Conservation (phyloP, 495 filamentous ascomycete genomes). For the Aspergillus indologenus region DNA sequence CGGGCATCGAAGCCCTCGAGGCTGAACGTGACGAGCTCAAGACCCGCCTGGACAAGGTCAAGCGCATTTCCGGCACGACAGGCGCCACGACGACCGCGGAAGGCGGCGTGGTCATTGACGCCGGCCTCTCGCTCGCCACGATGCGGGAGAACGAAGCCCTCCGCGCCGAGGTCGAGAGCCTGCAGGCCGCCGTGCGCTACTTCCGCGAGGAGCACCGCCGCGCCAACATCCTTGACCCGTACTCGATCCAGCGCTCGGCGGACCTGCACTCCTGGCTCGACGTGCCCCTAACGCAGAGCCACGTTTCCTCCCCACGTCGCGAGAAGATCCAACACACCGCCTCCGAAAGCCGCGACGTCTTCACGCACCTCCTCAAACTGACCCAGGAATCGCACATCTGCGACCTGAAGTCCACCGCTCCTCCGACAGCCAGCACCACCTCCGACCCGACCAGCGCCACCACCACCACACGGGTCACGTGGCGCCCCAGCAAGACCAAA, state of each 20-base stretch:
- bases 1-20: conserved; percentile 52
- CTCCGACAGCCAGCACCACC: conserved; percentile 15
- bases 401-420: conserved; percentile 49
- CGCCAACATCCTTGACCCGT: conserved; percentile 58
- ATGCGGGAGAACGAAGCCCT: conserved; percentile 73
- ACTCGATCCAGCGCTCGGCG: conserved; percentile 52
- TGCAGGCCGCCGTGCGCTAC: conserved; percentile 75
- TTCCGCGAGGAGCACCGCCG: conserved; percentile 75
- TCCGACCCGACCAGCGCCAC: conserved; percentile 25
- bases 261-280: conserved; percentile 58
- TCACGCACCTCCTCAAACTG: conserved; percentile 68
- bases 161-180: conserved; percentile 62
- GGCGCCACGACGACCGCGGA: conserved; percentile 38
- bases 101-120: conserved; percentile 44
- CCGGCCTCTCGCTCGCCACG: conserved; percentile 48
- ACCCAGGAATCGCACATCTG: conserved; percentile 57
- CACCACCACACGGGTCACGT: conserved; percentile 50
- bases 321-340: conserved; percentile 58
- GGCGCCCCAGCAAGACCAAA: conserved; percentile 58
- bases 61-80: conserved; percentile 47
- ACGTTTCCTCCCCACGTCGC: conserved; percentile 41
- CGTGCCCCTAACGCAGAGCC: conserved; percentile 54
- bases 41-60: conserved; percentile 60
- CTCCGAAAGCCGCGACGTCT: conserved; percentile 65
- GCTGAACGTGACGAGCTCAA: conserved; percentile 71